Evolutionary conservation across 352 stramenopile genomes (phyloP).

Genomic region (Blastocystis sp.): DNA sequence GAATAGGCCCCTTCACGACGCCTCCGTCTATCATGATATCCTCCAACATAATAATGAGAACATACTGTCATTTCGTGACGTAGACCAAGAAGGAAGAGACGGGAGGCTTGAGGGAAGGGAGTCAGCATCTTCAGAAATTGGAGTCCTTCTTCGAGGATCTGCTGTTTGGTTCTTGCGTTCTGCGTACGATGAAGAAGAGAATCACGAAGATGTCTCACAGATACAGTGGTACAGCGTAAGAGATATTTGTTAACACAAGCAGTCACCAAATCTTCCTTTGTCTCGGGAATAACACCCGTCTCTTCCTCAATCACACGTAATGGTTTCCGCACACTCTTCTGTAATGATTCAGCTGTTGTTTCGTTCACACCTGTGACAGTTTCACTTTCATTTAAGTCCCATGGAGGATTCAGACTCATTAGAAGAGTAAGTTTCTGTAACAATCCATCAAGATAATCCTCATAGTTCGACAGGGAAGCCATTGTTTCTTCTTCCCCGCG

Average conservation of each 20-base stretch:
- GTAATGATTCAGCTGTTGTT: neutral
- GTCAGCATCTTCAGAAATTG: slow-evolving; percentile 42
- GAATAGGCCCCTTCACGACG: neutral
- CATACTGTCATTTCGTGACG: slow-evolving; percentile 30
- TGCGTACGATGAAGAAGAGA: neutral
- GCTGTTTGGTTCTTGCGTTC: slow-evolving; percentile 4
- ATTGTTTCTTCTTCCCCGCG: neutral
- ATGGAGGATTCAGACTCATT: slow-evolving; percentile 11
- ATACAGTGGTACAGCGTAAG: neutral
- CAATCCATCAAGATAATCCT: slow-evolving; percentile 8
- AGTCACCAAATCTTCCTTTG: neutral
- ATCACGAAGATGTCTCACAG: neutral
- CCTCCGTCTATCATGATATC: slow-evolving; percentile 5
- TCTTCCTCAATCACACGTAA: slow-evolving; percentile 12
- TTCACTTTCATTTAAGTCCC: slow-evolving; percentile 21
- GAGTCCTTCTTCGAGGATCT: slow-evolving; percentile 2
- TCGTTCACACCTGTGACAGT: neutral
- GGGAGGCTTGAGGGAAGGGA: neutral
- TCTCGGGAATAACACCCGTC: slow-evolving; percentile 8
- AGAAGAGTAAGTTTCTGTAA: slow-evolving; percentile 6
- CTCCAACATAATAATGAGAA: neutral
- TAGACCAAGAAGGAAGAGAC: slow-evolving; percentile 17
- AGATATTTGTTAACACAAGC: slow-evolving; percentile 4
- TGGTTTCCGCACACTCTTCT: neutral
- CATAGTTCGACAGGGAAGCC: neutral